These are phyloP conservation scores for Phytophthora sansomeana DNA, from an alignment of 352 stramenopile genomes.

Conservation along the genomic window DNA sequence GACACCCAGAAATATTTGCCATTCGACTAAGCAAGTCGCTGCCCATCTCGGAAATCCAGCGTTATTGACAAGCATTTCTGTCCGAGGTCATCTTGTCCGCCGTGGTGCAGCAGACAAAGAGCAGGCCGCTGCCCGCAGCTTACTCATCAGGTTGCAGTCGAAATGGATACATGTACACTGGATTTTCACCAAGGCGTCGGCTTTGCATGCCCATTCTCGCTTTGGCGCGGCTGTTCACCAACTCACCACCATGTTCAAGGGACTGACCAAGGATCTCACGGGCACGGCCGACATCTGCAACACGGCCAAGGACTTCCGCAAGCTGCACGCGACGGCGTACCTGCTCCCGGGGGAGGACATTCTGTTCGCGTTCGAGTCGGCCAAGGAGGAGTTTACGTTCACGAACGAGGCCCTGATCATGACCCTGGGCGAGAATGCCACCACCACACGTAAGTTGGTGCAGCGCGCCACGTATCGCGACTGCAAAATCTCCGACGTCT, in stretches of 20 bases:
- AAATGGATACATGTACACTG: constrained; percentile 19
- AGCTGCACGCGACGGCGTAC: constrained; percentile 43
- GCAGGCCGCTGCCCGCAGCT: constrained; percentile 6
- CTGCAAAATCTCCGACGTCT: constrained; percentile 36
- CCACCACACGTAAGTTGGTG: constrained; percentile 56
- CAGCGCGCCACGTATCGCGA: constrained; percentile 53
- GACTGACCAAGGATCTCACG: constrained; percentile 57
- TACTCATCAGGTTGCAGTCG: constrained; percentile 23
- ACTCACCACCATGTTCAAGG: constrained; percentile 48
- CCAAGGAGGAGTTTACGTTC: constrained; percentile 70
- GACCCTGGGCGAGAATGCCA: constrained; percentile 45
- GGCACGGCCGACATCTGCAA: constrained; percentile 65
- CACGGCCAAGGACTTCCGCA: constrained; percentile 35
- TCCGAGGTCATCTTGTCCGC: constrained; percentile 17
- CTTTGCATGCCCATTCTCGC: constrained; percentile 20
- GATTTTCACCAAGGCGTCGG: constrained; percentile 24
- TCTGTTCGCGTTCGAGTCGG: constrained; percentile 64
- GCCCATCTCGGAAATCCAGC: constrained; percentile 25
- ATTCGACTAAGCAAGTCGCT: constrained; percentile 19
- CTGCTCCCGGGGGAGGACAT: constrained; percentile 51
- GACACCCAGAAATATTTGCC: no score
- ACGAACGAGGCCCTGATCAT: constrained; percentile 66
- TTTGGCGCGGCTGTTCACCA: constrained; percentile 27
- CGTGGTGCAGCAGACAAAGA: constrained; percentile 17
- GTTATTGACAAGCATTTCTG: constrained; percentile 20